A percentile compares a stretch with the other conserved stretches of the same genome.
Conservation (phyloP, 805 yeast genomes). For the Candida pini region DNA sequence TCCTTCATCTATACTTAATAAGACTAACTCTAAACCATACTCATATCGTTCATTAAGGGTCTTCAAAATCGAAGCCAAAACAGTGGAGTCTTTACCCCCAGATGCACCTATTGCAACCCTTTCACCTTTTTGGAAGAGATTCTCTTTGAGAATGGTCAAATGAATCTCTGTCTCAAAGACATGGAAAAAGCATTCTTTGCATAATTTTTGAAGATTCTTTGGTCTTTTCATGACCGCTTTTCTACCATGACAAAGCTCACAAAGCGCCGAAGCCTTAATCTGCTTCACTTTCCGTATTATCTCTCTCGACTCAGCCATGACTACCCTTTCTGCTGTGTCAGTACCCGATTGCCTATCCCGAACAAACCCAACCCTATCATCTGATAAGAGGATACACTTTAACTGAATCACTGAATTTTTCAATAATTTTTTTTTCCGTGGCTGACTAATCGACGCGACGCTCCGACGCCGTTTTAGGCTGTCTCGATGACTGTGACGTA, state of each 20-base stretch:
- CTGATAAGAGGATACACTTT: too few relatives aligned
- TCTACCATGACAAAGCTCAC: conserved; percentile 79
- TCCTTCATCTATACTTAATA: conserved; percentile 92
- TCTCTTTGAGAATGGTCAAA: conserved; percentile 68
- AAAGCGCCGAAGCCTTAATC: conserved; percentile 41
- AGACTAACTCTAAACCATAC: conserved; percentile 79
- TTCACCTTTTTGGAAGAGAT: conserved; percentile 76
- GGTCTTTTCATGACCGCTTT: conserved; percentile 90
- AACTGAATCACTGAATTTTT: too few relatives aligned
- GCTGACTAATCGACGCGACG: too few relatives aligned
- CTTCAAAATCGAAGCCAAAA: conserved; percentile 81
- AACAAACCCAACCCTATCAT: too few relatives aligned
- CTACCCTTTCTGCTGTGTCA: too few relatives aligned
- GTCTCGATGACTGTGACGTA: too few relatives aligned
- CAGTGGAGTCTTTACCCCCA: conserved; percentile 98
- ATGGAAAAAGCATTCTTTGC: conserved; percentile 83
- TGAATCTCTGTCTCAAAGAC: conserved; percentile 96
- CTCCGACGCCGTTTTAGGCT: too few relatives aligned
- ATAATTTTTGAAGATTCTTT: conserved; percentile 81
- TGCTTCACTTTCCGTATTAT: conserved; percentile 13
- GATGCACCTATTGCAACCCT: conserved; percentile 96
- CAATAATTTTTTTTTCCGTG: too few relatives aligned
- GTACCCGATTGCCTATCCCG: too few relatives aligned
- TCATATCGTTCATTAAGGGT: conserved; percentile 81
- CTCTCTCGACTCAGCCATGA: conserved; percentile 1